phyloP scores from a whole-genome alignment of 2,329 filamentous ascomycete species.

The Blastomyces gilchristii region DNA sequence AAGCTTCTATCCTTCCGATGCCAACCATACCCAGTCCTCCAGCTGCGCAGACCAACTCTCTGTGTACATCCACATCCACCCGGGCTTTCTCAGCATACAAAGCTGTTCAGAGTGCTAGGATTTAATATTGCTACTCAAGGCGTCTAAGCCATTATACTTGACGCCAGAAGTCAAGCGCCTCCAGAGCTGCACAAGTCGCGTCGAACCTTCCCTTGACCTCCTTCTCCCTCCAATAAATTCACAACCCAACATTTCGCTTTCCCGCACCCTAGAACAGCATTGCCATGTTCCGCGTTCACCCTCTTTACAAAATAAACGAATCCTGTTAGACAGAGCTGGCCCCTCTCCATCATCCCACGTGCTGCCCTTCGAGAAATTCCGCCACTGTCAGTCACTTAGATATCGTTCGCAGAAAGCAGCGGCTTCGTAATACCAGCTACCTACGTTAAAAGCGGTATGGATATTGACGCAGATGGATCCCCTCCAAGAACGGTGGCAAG shows the following conservation, averaged over 20 bases:
- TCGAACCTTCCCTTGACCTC: not conserved
- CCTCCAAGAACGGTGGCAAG: not conserved
- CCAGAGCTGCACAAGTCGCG: not conserved
- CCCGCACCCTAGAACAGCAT: not conserved
- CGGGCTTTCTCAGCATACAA: not conserved
- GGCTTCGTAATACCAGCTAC: not conserved
- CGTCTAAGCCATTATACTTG: no score
- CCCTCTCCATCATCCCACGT: not conserved
- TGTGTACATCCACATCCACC: not conserved
- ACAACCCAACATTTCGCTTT: not conserved
- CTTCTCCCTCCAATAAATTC: not conserved
- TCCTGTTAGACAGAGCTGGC: not conserved
- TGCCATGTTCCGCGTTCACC: not conserved
- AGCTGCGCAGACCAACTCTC: not conserved
- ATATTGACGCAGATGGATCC: slow-evolving; percentile 4
- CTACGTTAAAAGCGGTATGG: slow-evolving; percentile 17
- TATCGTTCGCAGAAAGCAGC: not conserved
- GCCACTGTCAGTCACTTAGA: not conserved
- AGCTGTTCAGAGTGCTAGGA: no score
- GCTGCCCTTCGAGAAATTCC: not conserved
- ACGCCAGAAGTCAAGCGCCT: not conserved
- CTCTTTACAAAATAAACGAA: not conserved
- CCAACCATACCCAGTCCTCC: not conserved
- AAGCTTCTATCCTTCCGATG: not conserved
- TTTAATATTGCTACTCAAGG: not conserved